These are phyloP conservation scores for Hypsizygus marmoreus DNA, from an alignment of 768 basidiomycete genomes.

Conservation along the genomic window DNA sequence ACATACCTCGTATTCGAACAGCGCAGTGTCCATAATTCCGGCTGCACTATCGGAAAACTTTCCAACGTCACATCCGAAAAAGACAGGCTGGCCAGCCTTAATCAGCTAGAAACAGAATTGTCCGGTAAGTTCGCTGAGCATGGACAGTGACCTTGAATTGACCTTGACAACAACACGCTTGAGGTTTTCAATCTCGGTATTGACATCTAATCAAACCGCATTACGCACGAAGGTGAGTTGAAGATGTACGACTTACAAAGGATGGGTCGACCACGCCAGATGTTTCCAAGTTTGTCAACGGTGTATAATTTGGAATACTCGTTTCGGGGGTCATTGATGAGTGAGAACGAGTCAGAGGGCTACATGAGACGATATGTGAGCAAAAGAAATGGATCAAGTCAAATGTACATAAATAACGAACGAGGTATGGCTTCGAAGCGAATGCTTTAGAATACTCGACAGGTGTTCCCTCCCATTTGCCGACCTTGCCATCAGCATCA, in stretches of 20 bases:
- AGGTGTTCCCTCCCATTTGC: constrained; percentile 80
- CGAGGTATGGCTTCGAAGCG: constrained; percentile 55
- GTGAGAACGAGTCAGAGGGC: constrained; percentile 81
- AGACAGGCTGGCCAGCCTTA: constrained; percentile 86
- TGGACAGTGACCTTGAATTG: constrained; percentile 11
- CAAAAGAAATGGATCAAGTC: background rate
- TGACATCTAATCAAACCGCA: constrained; percentile 67
- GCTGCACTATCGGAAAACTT: constrained; percentile 69
- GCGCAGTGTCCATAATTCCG: constrained; percentile 86
- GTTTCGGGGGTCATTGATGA: constrained; percentile 95
- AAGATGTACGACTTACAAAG: constrained; percentile 59
- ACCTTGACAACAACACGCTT: constrained; percentile 81
- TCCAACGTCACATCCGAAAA: constrained; percentile 97
- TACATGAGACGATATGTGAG: constrained; percentile 24
- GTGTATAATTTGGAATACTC: constrained; percentile 82
- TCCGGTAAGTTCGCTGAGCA: background rate
- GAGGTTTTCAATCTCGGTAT: constrained; percentile 80
- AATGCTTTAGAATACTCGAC: constrained; percentile 76
- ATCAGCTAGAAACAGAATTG: constrained; percentile 47
- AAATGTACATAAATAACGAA: constrained; percentile 28
- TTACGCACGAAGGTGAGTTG: background rate
- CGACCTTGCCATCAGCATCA: constrained; percentile 73
- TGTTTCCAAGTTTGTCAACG: constrained; percentile 89
- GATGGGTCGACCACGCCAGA: constrained; percentile 85
- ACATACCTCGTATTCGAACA: constrained; percentile 80